Evolutionary conservation across 2,329 filamentous ascomycete species (phyloP), one percentile per base, ranked within the genome.

Genomic region (Fusarium praegraminearum): DNA sequence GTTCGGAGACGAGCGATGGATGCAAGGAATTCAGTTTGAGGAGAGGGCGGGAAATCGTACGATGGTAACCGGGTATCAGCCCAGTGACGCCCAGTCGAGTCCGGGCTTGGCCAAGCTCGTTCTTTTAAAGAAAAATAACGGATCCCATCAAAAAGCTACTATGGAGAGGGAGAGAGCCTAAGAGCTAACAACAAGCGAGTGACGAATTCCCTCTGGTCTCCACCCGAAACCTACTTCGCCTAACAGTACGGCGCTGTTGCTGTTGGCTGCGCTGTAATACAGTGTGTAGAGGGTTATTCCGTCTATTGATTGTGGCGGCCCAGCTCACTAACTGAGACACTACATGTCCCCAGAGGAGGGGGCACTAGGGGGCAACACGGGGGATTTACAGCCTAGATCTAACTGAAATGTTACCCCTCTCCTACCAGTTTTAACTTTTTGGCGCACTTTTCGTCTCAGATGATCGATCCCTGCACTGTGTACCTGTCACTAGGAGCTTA

Each of bases 21-120:
- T 74, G 72, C 72, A 75, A 74, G 73, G 69, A 73, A 73, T 72
- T 75, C 71, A 58, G 64, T 63, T 68, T 75, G 73, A 67, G 70
- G 69, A 72, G 70, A 71, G 59, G 65, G 69, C 51, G 56, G 51
- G 64, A 69, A 75, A 77, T 77, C 76, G 76, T 77, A 78, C 74
- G 75, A 77, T 76, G 70, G 70, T 68, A 69, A 68, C 64, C 53
- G 61, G 66, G 70, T 67, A 76, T 76, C 73, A 76, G 75, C 66
- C 74, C 74, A 76, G 71, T 60, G 71, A 67, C 58, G 63, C 60
- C 67, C 62, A 72, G 68, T 70, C 60, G 33, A 71, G 60, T 71
- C 54, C 53, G 53, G 57, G 68, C 68, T 71, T 71, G 67, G 63
- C 67, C 51, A 64, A 76, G 71, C 59, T 70, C 57, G 35, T 38